Percentiles rank a stretch among this genome's conserved stretches.
These are phyloP conservation scores for Sporobolomyces roseus DNA, from an alignment of 768 basidiomycete species.

Conservation along the genomic window DNA sequence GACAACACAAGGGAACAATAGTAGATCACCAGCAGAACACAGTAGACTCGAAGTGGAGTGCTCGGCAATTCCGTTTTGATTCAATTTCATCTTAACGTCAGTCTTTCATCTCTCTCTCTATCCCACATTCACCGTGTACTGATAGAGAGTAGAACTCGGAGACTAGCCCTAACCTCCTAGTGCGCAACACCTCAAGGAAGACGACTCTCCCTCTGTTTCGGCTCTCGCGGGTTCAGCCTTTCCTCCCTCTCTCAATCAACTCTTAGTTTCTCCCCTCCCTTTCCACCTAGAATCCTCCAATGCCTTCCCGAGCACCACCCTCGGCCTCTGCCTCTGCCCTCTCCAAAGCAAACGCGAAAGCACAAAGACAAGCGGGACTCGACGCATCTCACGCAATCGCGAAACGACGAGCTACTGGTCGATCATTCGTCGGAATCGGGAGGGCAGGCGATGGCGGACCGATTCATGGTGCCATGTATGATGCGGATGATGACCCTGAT, in stretches of 20 bases:
- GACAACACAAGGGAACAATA: too few relatives aligned
- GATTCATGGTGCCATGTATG: slow-evolving; percentile 35
- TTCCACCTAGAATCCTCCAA: too few relatives aligned
- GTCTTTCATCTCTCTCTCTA: not conserved
- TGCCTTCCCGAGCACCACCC: slow-evolving; percentile 31
- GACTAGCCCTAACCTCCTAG: too few relatives aligned
- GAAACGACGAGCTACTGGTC: slow-evolving; percentile 17
- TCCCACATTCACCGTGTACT: too few relatives aligned
- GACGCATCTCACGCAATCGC: slow-evolving; percentile 32
- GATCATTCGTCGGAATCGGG: slow-evolving; percentile 31
- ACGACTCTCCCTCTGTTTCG: too few relatives aligned
- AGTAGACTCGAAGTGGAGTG: too few relatives aligned
- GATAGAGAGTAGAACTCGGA: too few relatives aligned
- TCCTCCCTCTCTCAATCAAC: not conserved
- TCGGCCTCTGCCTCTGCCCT: slow-evolving; percentile 25
- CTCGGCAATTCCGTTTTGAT: too few relatives aligned
- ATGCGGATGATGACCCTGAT: slow-evolving; percentile 62
- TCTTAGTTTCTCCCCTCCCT: not conserved
- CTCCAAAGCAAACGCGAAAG: slow-evolving; percentile 37
- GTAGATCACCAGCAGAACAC: too few relatives aligned
- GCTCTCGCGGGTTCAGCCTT: too few relatives aligned
- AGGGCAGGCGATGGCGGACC: slow-evolving; percentile 36
- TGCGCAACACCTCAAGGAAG: too few relatives aligned
- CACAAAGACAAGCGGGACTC: slow-evolving; percentile 16
- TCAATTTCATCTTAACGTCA: too few relatives aligned